A percentile compares a stretch with the other conserved stretches of the same genome.
Conservation (phyloP, 768 basidiomycete species). For the Phanerodontia chrysosporium region DNA sequence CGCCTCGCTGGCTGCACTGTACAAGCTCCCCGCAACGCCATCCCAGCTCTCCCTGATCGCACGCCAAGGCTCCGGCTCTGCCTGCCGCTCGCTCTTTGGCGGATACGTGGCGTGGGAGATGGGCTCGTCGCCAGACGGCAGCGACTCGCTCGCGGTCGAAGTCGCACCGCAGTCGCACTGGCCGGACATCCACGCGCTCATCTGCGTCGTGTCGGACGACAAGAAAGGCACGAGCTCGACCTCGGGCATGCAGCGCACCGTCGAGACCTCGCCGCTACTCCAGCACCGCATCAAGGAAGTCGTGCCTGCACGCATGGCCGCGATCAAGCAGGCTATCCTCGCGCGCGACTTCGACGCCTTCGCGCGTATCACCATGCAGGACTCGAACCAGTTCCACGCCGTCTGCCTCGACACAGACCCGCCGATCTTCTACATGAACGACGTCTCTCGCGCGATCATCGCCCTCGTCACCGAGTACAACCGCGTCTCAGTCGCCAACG, state of each 20-base stretch:
- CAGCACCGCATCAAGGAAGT: conserved; percentile 83
- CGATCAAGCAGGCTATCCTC: conserved; percentile 76
- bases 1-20: conserved; percentile 82
- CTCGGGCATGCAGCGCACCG: conserved; percentile 95
- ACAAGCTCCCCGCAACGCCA: conserved; percentile 70
- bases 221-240: conserved; percentile 97
- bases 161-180: conserved; percentile 84
- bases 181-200: conserved; percentile 95
- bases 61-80: conserved; percentile 96
- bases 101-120: conserved; percentile 96
- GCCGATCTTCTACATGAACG: conserved; percentile 99
- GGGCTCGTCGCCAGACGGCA: conserved; percentile 62
- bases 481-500: conserved; percentile 59
- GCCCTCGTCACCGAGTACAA: conserved; percentile 90
- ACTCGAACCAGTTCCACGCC: conserved; percentile 98
- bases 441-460: conserved; percentile 92
- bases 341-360: conserved; percentile 83
- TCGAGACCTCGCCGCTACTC: conserved; percentile 85
- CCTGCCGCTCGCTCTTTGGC: conserved; percentile 95
- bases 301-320: conserved; percentile 84
- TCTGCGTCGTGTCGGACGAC: conserved; percentile 92
- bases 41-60: conserved; percentile 90
- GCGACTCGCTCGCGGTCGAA: conserved; percentile 85
- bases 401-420: conserved; percentile 95
- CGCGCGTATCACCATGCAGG: conserved; percentile 90